Percentiles rank a stretch among this genome's conserved stretches.
These are phyloP conservation scores for Phytophthora pluvialis DNA, from an alignment of 352 stramenopile species.

Conservation along the genomic window DNA sequence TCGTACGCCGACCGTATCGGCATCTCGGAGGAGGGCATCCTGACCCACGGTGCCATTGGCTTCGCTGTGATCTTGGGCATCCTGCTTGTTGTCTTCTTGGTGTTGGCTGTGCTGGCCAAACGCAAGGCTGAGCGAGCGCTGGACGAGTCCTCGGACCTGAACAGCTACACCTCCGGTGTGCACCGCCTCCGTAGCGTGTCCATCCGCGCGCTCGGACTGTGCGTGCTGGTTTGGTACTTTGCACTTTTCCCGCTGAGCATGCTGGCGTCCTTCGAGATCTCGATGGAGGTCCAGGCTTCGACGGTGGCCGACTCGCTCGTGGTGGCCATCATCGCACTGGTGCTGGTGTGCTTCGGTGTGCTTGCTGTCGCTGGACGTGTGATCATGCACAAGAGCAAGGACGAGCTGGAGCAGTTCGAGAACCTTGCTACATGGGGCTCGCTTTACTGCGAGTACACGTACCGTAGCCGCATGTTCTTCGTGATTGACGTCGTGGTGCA, in stretches of 20 bases:
- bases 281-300: conserved; percentile 60
- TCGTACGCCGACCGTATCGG: conserved; percentile 65
- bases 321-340: conserved; percentile 50
- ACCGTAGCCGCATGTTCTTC: conserved; percentile 72
- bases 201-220: conserved; percentile 65
- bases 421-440: conserved; percentile 66
- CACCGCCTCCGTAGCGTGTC: conserved; percentile 64
- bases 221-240: conserved; percentile 71
- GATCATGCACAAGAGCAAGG: conserved; percentile 62
- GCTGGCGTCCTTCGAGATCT: conserved; percentile 70
- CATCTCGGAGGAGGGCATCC: conserved; percentile 52
- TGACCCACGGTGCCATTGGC: conserved; percentile 41
- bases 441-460: conserved; percentile 69
- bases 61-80: conserved; percentile 57
- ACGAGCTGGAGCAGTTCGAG: conserved; percentile 62
- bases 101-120: conserved; percentile 59
- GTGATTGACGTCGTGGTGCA: conserved; percentile 60
- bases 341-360: conserved; percentile 55
- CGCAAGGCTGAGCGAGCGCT: conserved; percentile 54
- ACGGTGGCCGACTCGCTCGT: conserved; percentile 37
- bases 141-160: conserved; percentile 45
- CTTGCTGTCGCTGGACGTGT: conserved; percentile 56
- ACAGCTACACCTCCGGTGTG: conserved; percentile 46
- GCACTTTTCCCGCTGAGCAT: conserved; percentile 66
- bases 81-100: conserved; percentile 55